Evolutionary conservation across 2,329 filamentous ascomycete species (phyloP).

Genomic region (Plenodomus lindquistii): DNA sequence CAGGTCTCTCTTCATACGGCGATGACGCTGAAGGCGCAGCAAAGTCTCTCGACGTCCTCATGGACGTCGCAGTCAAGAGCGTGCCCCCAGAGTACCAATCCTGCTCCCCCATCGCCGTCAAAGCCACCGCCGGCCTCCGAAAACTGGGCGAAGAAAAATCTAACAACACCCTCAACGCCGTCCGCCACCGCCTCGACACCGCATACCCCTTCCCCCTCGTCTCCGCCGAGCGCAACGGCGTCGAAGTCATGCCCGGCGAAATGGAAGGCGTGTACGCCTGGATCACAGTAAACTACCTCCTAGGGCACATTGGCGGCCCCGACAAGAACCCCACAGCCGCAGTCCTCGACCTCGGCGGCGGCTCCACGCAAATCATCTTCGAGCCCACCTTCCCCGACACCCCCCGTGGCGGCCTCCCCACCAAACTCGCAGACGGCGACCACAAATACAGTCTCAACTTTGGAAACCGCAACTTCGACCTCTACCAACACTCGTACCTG

Average conservation of each 20-base stretch:
- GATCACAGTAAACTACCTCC: constrained; percentile 98
- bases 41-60: constrained; percentile 81
- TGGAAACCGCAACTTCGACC: constrained; percentile 83
- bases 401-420: constrained; percentile 76
- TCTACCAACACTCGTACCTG: constrained; percentile 98
- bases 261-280: constrained; percentile 98
- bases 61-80: constrained; percentile 80
- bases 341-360: constrained; percentile 93
- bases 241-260: constrained; percentile 96
- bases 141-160: constrained; percentile 82
- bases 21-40: constrained; percentile 86
- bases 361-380: constrained; percentile 98
- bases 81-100: constrained; percentile 87
- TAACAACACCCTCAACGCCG: constrained; percentile 81
- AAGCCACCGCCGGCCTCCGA: constrained; percentile 92
- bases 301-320: constrained; percentile 94
- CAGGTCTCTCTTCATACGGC: constrained; percentile 81
- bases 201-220: constrained; percentile 95
- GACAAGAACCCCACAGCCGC: constrained; percentile 90
- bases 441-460: constrained; percentile 95
- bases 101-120: constrained; percentile 96
- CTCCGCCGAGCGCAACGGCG: constrained; percentile 79
- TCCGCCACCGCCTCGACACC: constrained; percentile 80
- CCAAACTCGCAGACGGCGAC: constrained; percentile 82
- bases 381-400: constrained; percentile 86